A percentile compares a stretch with the other conserved stretches of the same genome.
These are phyloP conservation scores for Prunus yedoensis DNA, from an alignment of 331 rosid species.

Conservation along the genomic window DNA sequence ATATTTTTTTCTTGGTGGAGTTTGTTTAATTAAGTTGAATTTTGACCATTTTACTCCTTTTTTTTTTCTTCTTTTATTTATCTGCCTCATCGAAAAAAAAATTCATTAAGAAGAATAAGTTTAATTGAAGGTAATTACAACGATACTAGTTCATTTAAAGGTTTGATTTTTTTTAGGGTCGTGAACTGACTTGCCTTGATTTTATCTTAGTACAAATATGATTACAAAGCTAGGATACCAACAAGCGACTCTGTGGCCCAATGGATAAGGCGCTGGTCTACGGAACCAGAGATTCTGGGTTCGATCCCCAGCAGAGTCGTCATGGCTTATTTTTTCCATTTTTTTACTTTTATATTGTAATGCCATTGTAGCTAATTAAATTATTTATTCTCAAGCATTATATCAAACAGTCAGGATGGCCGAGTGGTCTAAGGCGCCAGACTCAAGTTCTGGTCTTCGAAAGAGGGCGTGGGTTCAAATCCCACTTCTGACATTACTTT, in stretches of 20 bases:
- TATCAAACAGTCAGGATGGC: conserved; percentile 69
- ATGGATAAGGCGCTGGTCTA: conserved; percentile 53
- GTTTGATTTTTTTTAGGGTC: no score
- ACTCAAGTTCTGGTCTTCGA: conserved; percentile 47
- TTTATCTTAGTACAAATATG: accelerated
- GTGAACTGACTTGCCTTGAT: no score
- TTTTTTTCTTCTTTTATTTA: no score
- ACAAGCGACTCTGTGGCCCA: conserved; percentile 42
- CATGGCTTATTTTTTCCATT: accelerated
- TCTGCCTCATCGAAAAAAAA: no score
- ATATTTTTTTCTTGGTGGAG: no score
- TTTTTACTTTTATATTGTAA: accelerated
- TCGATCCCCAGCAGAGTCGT: conserved; percentile 44
- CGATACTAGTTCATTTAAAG: no score
- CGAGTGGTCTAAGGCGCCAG: conserved; percentile 96
- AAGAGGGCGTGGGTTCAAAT: conserved; percentile 26
- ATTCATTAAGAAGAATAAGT: no score
- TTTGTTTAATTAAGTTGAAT: not conserved
- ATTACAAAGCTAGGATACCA: accelerated
- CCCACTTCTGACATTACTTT: conserved; percentile 9
- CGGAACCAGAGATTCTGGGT: conserved; percentile 49
- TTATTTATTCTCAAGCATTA: no score
- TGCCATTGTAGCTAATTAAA: accelerated
- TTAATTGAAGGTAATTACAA: no score
- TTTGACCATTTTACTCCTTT: no score